Evolutionary conservation across 805 yeast genomes (phyloP), one percentile per base, ranked within the genome.

Genomic region (Starmerella powellii): DNA sequence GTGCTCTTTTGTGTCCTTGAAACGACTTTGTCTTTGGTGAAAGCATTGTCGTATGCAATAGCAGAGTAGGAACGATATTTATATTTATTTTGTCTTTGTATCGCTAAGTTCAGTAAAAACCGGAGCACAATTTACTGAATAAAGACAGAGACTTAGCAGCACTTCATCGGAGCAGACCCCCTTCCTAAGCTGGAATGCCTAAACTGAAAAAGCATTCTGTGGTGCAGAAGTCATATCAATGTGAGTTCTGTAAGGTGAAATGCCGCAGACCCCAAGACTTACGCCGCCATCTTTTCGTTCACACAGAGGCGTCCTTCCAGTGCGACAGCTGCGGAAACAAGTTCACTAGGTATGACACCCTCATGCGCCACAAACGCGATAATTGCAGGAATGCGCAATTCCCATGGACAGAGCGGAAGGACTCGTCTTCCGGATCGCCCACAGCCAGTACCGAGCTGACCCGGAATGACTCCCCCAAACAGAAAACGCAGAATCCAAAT

Each of bases 241-340:
- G 94, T 58, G 48, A 69, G 11, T 67, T 70, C 23, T 82, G 94
- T 54, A 63, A 68, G 40, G 64, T 72, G 36, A 71, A 67, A 49
- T 82, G 83, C 58, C 68, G 91, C 46, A 66, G 93, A 36, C 69
- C 74, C 24, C 87, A 81, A 57, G 93, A 83, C 57, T 65, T 83
- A 53, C 80, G 76, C 54, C 68, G 94, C 40, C 94, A 82, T 54
- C 73, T 72, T 44, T 78, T 78, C 58, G 65, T 78, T 28, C 94
- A 82, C 55, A 72, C 85, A 0, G 88, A 38, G 20, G 42, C 44
- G 10, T 35, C 42, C 16, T 40, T 38, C 56, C 60, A 56, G 32
- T 82, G 93, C 57, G 62, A 61, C 16, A 63, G 64, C 36, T 82
- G 93, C 61, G 71, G 71, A 13, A 67, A 80, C 35, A 62, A 67